Evolutionary conservation across 768 basidiomycete species (phyloP).

Genomic region (Suillus weaverae): DNA sequence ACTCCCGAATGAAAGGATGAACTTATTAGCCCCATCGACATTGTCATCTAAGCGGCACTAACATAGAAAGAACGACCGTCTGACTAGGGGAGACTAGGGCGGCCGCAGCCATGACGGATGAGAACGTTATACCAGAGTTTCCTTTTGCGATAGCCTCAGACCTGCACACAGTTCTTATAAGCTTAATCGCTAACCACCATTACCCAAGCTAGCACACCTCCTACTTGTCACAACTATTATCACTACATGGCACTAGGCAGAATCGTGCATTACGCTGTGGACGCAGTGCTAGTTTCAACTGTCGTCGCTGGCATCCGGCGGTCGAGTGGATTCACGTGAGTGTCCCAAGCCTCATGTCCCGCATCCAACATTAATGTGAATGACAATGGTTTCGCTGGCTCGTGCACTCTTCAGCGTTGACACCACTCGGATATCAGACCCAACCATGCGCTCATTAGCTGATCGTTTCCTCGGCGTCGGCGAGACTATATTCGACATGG

Average conservation of each 20-base stretch:
- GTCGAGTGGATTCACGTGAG: conserved; percentile 88
- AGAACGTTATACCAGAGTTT: neutral
- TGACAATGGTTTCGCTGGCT: conserved; percentile 4
- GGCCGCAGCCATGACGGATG: neutral
- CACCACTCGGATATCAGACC: conserved; percentile 69
- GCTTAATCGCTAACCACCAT: neutral
- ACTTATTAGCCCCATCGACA: no score
- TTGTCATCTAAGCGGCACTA: neutral
- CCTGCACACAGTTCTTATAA: neutral
- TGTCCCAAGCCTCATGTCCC: conserved; percentile 23
- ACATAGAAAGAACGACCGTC: neutral
- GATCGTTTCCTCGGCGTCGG: conserved; percentile 85
- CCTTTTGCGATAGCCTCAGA: neutral
- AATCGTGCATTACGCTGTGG: conserved; percentile 79
- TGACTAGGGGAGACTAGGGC: neutral
- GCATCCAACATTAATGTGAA: neutral
- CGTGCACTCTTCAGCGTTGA: conserved; percentile 50
- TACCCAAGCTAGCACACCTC: neutral
- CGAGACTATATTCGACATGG: conserved; percentile 85
- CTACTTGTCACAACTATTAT: neutral
- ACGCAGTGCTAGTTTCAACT: conserved; percentile 84
- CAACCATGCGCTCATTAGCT: conserved; percentile 71
- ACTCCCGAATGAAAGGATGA: no score
- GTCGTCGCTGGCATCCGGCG: conserved; percentile 89
- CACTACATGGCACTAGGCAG: conserved; percentile 59